Evolutionary conservation across 2,329 filamentous ascomycete species (phyloP).

Genomic region (Alternaria novae-zelandiae): DNA sequence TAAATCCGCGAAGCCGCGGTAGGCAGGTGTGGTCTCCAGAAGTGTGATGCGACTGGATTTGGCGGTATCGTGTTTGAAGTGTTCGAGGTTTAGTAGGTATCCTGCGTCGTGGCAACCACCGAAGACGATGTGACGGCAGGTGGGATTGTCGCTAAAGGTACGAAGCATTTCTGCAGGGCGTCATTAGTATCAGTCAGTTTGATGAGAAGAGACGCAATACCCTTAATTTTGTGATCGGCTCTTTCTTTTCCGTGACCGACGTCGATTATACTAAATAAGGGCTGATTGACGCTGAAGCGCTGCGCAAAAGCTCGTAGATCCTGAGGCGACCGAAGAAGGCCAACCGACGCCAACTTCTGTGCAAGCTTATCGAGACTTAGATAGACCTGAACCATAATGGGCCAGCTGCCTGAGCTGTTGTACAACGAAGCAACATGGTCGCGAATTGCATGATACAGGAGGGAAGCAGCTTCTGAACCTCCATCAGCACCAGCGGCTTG

Average conservation of each 20-base stretch:
- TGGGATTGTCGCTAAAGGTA: slow-evolving; percentile 54
- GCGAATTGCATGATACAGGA: slow-evolving; percentile 51
- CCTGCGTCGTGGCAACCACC: slow-evolving; percentile 57
- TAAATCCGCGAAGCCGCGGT: slow-evolving; percentile 51
- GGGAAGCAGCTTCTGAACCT: slow-evolving; percentile 55
- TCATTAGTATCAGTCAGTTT: slow-evolving; percentile 10
- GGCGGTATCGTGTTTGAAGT: slow-evolving; percentile 51
- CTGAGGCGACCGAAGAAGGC: slow-evolving; percentile 48
- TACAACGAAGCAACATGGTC: slow-evolving; percentile 51
- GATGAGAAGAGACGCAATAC: slow-evolving; percentile 20
- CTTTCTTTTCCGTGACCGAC: slow-evolving; percentile 56
- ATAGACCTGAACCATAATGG: slow-evolving; percentile 56
- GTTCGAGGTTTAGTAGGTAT: slow-evolving; percentile 54
- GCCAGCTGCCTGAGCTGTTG: slow-evolving; percentile 51
- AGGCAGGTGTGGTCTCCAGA: slow-evolving; percentile 52
- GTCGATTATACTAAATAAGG: slow-evolving; percentile 57
- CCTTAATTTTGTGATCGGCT: slow-evolving; percentile 56
- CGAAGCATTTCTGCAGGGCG: slow-evolving; percentile 50
- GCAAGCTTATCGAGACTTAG: slow-evolving; percentile 56
- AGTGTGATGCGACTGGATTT: slow-evolving; percentile 52
- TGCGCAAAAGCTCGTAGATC: slow-evolving; percentile 54
- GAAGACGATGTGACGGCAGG: slow-evolving; percentile 57
- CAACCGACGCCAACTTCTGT: slow-evolving; percentile 50
- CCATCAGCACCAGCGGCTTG: slow-evolving; percentile 50
- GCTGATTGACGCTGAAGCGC: slow-evolving; percentile 53